phyloP scores from a whole-genome alignment of 768 basidiomycete genomes.

The Collybiopsis luxurians region DNA sequence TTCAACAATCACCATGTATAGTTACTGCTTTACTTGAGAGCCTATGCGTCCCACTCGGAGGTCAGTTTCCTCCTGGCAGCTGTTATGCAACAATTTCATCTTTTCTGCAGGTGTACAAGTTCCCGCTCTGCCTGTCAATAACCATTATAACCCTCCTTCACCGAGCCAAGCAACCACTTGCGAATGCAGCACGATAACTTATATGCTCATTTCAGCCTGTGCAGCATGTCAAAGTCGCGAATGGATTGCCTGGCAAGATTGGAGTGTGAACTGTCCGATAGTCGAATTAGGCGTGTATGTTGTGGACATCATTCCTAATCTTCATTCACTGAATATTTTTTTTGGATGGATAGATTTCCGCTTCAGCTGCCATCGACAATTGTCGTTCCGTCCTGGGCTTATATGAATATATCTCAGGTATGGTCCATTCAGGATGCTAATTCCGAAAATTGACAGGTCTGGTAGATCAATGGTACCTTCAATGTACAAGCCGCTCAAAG shows the following conservation, averaged over 20 bases:
- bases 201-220: slow-evolving; percentile 57
- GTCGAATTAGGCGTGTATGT: slow-evolving; percentile 29
- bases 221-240: slow-evolving; percentile 52
- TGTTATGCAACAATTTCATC: not conserved
- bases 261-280: slow-evolving; percentile 32
- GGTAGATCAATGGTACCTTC: not conserved
- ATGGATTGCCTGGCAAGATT: slow-evolving; percentile 35
- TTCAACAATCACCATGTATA: slow-evolving; percentile 46
- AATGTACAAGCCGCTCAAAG: not conserved
- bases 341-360: slow-evolving; percentile 36
- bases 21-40: slow-evolving; percentile 48
- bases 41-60: slow-evolving; percentile 24
- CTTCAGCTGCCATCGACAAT: slow-evolving; percentile 37
- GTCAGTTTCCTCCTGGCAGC: not conserved
- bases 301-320: slow-evolving; percentile 7
- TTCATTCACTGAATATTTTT: not conserved
- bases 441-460: not conserved
- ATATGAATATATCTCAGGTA: slow-evolving; percentile 43
- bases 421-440: slow-evolving; percentile 7
- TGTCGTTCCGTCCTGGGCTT: slow-evolving; percentile 56
- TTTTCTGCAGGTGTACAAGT: slow-evolving; percentile 17
- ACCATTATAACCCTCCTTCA: slow-evolving; percentile 42
- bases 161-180: slow-evolving; percentile 37
- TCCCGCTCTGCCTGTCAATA: slow-evolving; percentile 30
- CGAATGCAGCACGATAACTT: slow-evolving; percentile 56